These are phyloP conservation scores for Diaporthe sp. DNA, from an alignment of 2,329 filamentous ascomycete species.

Conservation along the genomic window DNA sequence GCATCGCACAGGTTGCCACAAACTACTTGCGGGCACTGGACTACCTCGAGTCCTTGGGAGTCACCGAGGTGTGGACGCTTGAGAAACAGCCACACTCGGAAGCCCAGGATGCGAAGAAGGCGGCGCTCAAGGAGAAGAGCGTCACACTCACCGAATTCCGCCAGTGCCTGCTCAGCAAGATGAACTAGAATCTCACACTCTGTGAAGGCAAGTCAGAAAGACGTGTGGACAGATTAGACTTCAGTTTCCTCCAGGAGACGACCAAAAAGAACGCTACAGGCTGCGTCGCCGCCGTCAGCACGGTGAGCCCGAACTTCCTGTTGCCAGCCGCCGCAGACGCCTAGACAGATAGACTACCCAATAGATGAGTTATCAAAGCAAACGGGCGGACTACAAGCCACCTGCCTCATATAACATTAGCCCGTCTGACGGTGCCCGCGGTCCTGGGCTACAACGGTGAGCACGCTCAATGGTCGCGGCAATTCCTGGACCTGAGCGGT, in stretches of 20 bases:
- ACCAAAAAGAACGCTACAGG: not conserved
- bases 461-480: not conserved
- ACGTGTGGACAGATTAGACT: slow-evolving; percentile 3
- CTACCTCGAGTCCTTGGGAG: slow-evolving; percentile 76
- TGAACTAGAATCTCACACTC: slow-evolving; percentile 8
- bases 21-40: slow-evolving; percentile 80
- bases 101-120: slow-evolving; percentile 47
- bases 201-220: not conserved
- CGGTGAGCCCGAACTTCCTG: not conserved
- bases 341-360: not conserved
- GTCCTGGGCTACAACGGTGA: slow-evolving; percentile 21
- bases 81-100: slow-evolving; percentile 52
- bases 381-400: not conserved
- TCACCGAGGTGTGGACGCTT: slow-evolving; percentile 72
- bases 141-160: slow-evolving; percentile 58
- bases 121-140: slow-evolving; percentile 56
- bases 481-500: not conserved
- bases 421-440: slow-evolving; percentile 26
- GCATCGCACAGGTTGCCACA: slow-evolving; percentile 85
- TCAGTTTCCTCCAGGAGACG: not conserved
- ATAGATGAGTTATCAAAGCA: not conserved
- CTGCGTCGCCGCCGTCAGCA: not conserved
- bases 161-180: slow-evolving; percentile 43
- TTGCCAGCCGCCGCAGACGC: not conserved
- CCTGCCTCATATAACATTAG: slow-evolving; percentile 23